Evolutionary conservation across 2,329 filamentous ascomycete species (phyloP).

Genomic region (Penicillium vulpinum): DNA sequence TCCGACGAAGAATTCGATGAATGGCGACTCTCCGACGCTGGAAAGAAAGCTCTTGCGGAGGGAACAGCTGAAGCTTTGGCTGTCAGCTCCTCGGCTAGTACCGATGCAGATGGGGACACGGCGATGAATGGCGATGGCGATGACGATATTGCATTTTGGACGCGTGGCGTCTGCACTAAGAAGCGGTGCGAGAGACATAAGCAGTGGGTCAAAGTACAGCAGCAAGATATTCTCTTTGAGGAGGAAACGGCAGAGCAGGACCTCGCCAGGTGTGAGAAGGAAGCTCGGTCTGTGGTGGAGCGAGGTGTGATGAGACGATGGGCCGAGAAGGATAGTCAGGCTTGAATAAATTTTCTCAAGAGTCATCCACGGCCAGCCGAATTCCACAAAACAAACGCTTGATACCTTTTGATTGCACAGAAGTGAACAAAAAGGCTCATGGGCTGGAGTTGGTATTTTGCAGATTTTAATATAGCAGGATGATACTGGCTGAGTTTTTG

Average conservation of each 20-base stretch:
- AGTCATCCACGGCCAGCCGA: background rate
- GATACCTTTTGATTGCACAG: conserved; percentile 30
- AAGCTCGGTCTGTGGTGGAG: conserved; percentile 45
- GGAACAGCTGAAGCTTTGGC: conserved; percentile 37
- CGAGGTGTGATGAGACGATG: conserved; percentile 46
- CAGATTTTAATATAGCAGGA: background rate
- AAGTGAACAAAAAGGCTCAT: conserved; percentile 17
- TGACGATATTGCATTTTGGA: conserved; percentile 34
- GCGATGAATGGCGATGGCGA: conserved; percentile 36
- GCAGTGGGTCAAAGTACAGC: conserved; percentile 50
- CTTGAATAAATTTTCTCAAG: background rate
- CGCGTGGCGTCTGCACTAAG: conserved; percentile 48
- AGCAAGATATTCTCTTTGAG: conserved; percentile 48
- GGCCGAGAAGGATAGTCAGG: conserved; percentile 34
- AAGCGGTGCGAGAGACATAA: conserved; percentile 51
- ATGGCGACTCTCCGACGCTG: conserved; percentile 45
- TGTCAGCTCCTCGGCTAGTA: conserved; percentile 23
- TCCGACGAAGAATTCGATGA: conserved; percentile 51
- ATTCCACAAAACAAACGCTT: conserved; percentile 16
- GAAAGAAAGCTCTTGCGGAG: conserved; percentile 42
- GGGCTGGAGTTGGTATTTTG: conserved; percentile 30
- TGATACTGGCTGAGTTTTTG: background rate
- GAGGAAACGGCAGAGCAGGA: conserved; percentile 42
- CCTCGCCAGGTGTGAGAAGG: conserved; percentile 41
- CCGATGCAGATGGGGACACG: conserved; percentile 37